Evolutionary conservation across 129 eudicot species (phyloP).

Genomic region (Saussurea involucrata): DNA sequence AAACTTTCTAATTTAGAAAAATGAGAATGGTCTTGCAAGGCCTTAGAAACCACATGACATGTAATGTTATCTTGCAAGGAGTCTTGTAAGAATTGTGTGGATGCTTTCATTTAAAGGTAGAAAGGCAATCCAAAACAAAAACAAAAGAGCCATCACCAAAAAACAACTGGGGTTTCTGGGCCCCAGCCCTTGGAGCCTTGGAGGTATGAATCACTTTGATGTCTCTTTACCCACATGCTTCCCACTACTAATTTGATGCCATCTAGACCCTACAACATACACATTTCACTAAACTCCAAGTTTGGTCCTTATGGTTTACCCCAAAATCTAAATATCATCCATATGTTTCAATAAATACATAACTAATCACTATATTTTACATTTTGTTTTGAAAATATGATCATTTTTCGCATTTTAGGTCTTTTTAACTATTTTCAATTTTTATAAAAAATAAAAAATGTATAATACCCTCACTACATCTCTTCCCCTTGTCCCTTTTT

Average conservation of each 20-base stretch:
- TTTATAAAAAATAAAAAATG: too few species aligned
- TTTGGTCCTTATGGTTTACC: neutral
- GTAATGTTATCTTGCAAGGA: too few species aligned
- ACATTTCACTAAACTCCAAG: neutral
- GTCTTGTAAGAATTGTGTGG: too few species aligned
- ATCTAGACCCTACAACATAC: slow-evolving; percentile 10
- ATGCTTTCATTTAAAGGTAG: neutral
- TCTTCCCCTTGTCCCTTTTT: neutral
- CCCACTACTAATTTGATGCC: slow-evolving; percentile 29
- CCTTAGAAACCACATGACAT: too few species aligned
- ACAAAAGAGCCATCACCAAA: neutral
- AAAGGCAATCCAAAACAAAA: neutral
- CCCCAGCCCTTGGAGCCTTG: slow-evolving; percentile 1
- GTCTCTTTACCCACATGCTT: slow-evolving; percentile 30
- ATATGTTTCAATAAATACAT: neutral
- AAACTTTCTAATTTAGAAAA: too few species aligned
- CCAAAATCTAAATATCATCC: neutral
- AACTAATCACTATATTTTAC: neutral
- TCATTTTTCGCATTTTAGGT: neutral
- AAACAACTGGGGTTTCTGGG: slow-evolving; percentile 11
- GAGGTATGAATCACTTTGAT: slow-evolving; percentile 9
- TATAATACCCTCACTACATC: neutral
- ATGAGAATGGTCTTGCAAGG: too few species aligned
- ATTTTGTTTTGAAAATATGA: neutral
- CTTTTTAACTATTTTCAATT: too few species aligned